Evolutionary conservation across 2,329 filamentous ascomycete species (phyloP), one percentile per base, ranked within the genome.

Genomic region (Ophiostoma piceae): DNA sequence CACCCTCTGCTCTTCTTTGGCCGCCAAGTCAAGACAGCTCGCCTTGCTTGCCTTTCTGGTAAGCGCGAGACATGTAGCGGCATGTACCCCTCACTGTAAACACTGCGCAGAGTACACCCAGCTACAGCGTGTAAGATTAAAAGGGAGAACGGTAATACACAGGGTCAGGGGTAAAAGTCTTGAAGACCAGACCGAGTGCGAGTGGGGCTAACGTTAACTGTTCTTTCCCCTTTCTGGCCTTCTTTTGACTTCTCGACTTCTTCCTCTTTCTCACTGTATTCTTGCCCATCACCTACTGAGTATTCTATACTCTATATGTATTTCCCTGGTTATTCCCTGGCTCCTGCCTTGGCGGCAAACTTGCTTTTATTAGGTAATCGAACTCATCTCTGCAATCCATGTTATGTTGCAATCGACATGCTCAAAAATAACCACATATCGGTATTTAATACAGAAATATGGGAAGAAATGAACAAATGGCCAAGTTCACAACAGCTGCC

Each of bases 131-230:
- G 51, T 57, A 57, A 57, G 51, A 57, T 57, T 57, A 57, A 26
- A 57, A 29, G 22, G 51, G 51, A 26, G 51, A 12, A 41, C 39
- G 39, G 39, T 41, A 41, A 41, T 41, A 57, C 19, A 22, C 51
- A 57, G 51, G 51, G 51, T 57, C 51, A 57, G 51, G 51, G 51
- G 51, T 29, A 57, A 57, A 57, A 57, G n/a, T 57, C 51, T 26
- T 57, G 51, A 57, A 47, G 43, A 47, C n/a, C 47, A 57, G 22
- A 57, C 47, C 47, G 22, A 57, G 51, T 29, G 51, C 16, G n/a
- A 8, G 51, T 57, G 51, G 51, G 12, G 9, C 16, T n/a, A 57
- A 8, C 22, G 51, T 22, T 29, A 11, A 9, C 22, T 57, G n/a
- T 8, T 26, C 51, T 57, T 57, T 57, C 22, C 51, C 22, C 22